Evolutionary conservation across 257 asterid species (phyloP).

Genomic region (Agastache rugosa): DNA sequence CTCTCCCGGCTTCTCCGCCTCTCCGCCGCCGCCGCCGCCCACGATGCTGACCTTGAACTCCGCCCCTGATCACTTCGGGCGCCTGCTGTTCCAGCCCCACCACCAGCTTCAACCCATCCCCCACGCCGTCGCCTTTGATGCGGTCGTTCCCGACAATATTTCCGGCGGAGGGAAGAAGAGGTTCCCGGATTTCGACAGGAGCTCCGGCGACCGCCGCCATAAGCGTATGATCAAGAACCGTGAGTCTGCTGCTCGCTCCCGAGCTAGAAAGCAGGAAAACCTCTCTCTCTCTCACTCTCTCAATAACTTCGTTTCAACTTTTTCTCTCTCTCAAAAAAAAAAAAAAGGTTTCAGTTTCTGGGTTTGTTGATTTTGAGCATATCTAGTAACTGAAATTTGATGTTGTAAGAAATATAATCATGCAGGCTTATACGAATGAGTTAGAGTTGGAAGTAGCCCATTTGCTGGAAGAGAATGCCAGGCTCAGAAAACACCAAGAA

Average conservation of each 20-base stretch:
- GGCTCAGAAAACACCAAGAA: slow-evolving; percentile 65
- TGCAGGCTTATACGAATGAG: slow-evolving; percentile 81
- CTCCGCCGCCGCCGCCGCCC: slow-evolving; percentile 48
- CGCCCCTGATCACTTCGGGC: slow-evolving; percentile 33
- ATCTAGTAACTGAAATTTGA: background rate
- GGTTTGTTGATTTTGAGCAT: no score
- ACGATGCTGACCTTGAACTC: slow-evolving; percentile 59
- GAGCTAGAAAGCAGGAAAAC: slow-evolving; percentile 83
- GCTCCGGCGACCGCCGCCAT: slow-evolving; percentile 55
- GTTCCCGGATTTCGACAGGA: slow-evolving; percentile 35
- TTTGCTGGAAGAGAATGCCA: slow-evolving; percentile 69
- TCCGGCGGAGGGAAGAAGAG: slow-evolving; percentile 47
- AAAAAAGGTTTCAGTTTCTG: background rate
- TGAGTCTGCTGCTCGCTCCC: slow-evolving; percentile 79
- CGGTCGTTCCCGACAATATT: background rate
- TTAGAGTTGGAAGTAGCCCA: slow-evolving; percentile 65
- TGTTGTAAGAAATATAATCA: background rate
- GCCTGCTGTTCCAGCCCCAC: slow-evolving; percentile 32
- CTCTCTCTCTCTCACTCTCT: slow-evolving; percentile 1
- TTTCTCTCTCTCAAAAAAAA: background rate
- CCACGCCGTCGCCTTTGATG: slow-evolving; percentile 9
- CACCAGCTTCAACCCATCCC: slow-evolving; percentile 27
- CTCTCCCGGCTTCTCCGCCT: slow-evolving; percentile 33
- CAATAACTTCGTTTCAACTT: no score
- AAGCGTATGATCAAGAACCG: slow-evolving; percentile 92